A percentile compares a stretch with the other conserved stretches of the same genome.
Conservation (phyloP, 192 early-diverging fungal genomes). For the Globomyces pollinis-pini region DNA sequence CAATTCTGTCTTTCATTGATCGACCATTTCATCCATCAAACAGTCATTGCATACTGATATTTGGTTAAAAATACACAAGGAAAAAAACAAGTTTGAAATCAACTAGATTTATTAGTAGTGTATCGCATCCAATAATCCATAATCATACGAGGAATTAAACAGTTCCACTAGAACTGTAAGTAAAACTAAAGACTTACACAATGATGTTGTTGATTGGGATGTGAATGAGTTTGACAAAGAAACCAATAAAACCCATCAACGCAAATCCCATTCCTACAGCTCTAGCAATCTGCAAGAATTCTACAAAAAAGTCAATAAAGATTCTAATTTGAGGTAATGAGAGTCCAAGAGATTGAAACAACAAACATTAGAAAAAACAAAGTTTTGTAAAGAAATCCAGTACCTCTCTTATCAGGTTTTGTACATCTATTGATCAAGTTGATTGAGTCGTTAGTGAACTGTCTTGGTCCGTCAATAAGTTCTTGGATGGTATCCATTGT, state of each 20-base stretch:
- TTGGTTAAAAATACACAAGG: no score
- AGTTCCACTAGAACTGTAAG: no score
- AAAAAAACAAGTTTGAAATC: no score
- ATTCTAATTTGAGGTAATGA: not conserved
- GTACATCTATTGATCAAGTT: slow-evolving; percentile 93
- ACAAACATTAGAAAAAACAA: no score
- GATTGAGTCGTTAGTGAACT: slow-evolving; percentile 86
- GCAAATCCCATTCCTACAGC: slow-evolving; percentile 93
- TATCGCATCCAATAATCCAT: no score
- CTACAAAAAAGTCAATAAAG: slow-evolving; percentile 45
- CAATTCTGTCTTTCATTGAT: no score
- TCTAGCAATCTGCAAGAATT: slow-evolving; percentile 89
- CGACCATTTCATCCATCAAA: no score
- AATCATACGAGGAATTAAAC: no score
- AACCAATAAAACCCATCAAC: slow-evolving; percentile 95
- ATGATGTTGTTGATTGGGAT: slow-evolving; percentile 99
- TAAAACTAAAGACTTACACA: no score
- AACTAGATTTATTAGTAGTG: no score
- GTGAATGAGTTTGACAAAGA: slow-evolving; percentile 98
- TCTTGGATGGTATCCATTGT: slow-evolving; percentile 49
- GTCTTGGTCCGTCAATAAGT: slow-evolving; percentile 78
- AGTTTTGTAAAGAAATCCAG: not conserved
- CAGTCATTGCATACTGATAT: no score
- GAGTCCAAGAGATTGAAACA: not conserved
- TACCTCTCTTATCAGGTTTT: slow-evolving; percentile 92